These are phyloP conservation scores for Claviceps sorghi DNA, from an alignment of 2,329 filamentous ascomycete genomes.

Conservation along the genomic window DNA sequence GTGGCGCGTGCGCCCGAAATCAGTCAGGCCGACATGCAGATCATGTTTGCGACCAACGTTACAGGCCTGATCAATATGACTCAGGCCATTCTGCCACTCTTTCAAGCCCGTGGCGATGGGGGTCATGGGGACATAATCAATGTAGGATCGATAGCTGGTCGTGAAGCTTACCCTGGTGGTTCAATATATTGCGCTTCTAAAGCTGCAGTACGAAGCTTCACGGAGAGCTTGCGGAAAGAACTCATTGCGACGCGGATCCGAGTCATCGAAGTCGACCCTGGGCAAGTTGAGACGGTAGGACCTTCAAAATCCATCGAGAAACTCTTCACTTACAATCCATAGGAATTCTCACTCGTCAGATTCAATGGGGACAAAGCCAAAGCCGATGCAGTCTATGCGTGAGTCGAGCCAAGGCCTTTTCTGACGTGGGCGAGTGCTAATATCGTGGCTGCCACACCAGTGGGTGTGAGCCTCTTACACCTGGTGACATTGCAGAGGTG, in stretches of 20 bases:
- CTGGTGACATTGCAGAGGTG: conserved; percentile 81
- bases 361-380: conserved; percentile 82
- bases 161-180: conserved; percentile 72
- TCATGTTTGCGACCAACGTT: conserved; percentile 90
- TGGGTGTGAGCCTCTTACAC: conserved; percentile 68
- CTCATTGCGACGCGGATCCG: conserved; percentile 67
- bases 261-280: conserved; percentile 79
- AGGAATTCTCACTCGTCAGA: conserved; percentile 78
- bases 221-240: conserved; percentile 69
- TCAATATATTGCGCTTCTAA: conserved; percentile 91
- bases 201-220: conserved; percentile 74
- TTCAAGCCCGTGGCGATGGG: conserved; percentile 59
- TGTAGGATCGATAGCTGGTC: conserved; percentile 74
- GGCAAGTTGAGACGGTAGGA: conserved; percentile 71
- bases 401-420: conserved; percentile 18
- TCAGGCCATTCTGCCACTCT: conserved; percentile 72
- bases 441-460: conserved; percentile 21
- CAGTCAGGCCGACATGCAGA: conserved; percentile 60
- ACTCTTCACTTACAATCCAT: not conserved
- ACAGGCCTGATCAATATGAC: conserved; percentile 94
- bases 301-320: not conserved
- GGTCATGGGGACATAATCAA: conserved; percentile 91
- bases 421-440: not conserved
- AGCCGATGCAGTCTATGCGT: conserved; percentile 81
- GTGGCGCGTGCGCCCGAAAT: conserved; percentile 78